These are phyloP conservation scores for Diaporthe sp. DNA, from an alignment of 2,329 filamentous ascomycete genomes.

Conservation along the genomic window DNA sequence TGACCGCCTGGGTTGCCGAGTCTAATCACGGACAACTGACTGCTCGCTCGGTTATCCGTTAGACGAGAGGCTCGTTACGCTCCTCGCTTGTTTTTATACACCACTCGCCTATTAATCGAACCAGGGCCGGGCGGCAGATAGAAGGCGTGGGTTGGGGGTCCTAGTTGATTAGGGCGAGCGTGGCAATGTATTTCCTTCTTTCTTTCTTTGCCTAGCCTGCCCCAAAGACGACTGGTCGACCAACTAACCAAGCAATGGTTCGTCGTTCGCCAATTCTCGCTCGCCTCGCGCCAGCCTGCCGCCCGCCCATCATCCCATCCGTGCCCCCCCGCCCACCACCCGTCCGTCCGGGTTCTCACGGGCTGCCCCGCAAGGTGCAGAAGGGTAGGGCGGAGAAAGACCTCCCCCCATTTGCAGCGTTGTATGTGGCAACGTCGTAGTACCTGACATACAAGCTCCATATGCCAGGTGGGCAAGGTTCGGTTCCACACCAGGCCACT, in stretches of 20 bases:
- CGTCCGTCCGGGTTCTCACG: neutral
- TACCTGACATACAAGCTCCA: constrained; percentile 16
- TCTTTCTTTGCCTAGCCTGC: neutral
- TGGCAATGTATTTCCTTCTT: neutral
- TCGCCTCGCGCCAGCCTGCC: neutral
- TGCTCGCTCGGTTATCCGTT: neutral
- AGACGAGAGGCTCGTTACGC: constrained; percentile 7
- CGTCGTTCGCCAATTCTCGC: neutral
- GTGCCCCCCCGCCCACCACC: neutral
- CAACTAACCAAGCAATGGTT: neutral
- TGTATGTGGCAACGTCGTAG: constrained; percentile 8
- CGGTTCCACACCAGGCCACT: neutral
- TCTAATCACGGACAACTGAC: neutral
- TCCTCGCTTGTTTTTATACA: constrained; percentile 13
- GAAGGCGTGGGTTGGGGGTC: too few species aligned
- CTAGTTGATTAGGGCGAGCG: too few species aligned
- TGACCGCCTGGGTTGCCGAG: constrained; percentile 22
- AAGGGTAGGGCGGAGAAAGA: neutral
- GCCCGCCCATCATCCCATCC: neutral
- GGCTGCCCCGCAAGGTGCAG: constrained; percentile 14
- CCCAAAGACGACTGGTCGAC: neutral
- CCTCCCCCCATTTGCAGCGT: neutral
- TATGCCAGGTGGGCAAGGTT: neutral
- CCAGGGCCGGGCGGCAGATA: constrained; percentile 2
- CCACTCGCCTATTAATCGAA: neutral